Conservation (phyloP, 2,329 filamentous ascomycete species). For the Fusarium ambrosium region DNA sequence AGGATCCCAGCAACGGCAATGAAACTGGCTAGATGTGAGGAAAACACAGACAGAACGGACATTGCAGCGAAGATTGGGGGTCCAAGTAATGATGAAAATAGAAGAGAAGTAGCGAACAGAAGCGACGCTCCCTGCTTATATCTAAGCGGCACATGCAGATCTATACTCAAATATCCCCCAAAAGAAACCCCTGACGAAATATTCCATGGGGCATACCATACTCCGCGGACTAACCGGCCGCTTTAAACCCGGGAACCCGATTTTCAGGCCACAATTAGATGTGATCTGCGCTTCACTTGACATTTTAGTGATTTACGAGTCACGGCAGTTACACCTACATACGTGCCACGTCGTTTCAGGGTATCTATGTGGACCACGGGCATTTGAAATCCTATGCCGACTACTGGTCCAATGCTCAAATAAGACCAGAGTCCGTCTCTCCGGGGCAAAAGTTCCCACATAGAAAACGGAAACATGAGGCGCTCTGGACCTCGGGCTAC, state of each 20-base stretch:
- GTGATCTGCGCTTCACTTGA: background rate
- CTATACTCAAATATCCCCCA: background rate
- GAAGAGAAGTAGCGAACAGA: background rate
- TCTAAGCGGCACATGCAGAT: background rate
- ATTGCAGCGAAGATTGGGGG: background rate
- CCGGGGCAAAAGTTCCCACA: background rate
- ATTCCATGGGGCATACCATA: background rate
- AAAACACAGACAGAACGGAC: background rate
- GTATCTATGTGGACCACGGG: background rate
- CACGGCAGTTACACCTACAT: background rate
- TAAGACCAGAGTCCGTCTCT: background rate
- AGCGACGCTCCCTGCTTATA: background rate
- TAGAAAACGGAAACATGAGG: too few relatives aligned
- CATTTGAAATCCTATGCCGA: background rate
- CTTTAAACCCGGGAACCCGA: background rate
- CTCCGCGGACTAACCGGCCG: background rate
- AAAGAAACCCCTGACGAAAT: background rate
- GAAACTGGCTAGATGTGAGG: background rate
- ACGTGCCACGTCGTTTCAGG: background rate
- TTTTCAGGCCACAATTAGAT: background rate
- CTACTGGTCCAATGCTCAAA: background rate
- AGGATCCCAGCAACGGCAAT: background rate
- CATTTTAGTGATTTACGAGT: background rate
- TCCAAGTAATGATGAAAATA: background rate
- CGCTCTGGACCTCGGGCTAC: background rate